Base-by-base conservation (phyloP, 495 filamentous ascomycete species). In the Penicillium crystallinum region DNA sequence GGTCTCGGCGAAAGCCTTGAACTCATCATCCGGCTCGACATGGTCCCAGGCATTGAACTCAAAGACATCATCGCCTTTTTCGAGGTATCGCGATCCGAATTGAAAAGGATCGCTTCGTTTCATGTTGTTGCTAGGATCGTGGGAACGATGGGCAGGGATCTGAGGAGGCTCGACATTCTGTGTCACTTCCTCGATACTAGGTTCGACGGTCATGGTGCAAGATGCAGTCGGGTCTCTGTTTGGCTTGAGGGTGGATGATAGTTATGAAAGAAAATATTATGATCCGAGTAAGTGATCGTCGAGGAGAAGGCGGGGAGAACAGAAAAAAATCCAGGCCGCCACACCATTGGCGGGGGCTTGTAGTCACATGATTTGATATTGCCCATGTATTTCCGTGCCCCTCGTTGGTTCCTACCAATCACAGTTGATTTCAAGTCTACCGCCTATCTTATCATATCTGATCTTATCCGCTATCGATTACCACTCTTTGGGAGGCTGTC, bases 31-130 rank as follows among this genome's bases (percentile, higher is more conserved):
- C 54, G 90, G 86, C 60, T 75, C 83, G 62, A 97, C 93, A 63
- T 97, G 91, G 69, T 98, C 93, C 93, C 93, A 98, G 34, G 93
- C 93, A 68, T 98, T 98, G 83, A 91, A 92, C 63, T 91, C 86
- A 73, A 87, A 97, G 57, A 95, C 85, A 61, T 97, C 80, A 70
- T 95, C 89, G 57, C 83, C 80, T 60, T 90, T 72, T 55, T 86
- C 81, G 34, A 98, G 84, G 57, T 80, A 84, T 40, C 93, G 90
- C 10, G 89, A 91, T 47, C 93, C 93, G 69, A 98, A 98, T 69
- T 90, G 83, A 71, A 98, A 98, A 30, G 93, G 95, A 57, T 95
- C 88, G 63, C 67, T 88, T 49, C 89, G 80, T 75, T 97, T 98
- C 67, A 84, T 75, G 55, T 77, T 78, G 57, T 73, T 80, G 53